Evolutionary conservation across 129 eudicot genomes (phyloP).

Genomic region (Chrysanthemum makinoi): DNA sequence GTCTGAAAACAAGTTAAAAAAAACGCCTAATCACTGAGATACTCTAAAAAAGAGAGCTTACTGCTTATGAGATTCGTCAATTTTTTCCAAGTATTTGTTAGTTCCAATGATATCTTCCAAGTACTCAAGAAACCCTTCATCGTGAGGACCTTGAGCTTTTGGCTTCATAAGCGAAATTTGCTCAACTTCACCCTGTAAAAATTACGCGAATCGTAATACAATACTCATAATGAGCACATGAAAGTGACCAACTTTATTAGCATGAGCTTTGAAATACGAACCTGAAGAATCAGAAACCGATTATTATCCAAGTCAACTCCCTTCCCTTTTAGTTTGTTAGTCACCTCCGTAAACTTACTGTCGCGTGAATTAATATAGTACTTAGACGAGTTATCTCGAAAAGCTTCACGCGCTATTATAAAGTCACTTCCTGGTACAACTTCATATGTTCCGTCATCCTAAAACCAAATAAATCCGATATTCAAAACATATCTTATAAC

Average conservation of each 20-base stretch:
- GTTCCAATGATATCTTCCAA: conserved; percentile 97
- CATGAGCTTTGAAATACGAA: conserved; percentile 13
- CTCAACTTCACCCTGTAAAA: conserved; percentile 89
- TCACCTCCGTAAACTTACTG: conserved; percentile 87
- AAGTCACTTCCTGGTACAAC: conserved; percentile 89
- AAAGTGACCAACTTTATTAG: neutral
- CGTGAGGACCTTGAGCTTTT: conserved; percentile 46
- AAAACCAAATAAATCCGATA: conserved; percentile 6
- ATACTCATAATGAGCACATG: neutral
- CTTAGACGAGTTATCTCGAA: conserved; percentile 78
- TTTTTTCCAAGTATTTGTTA: conserved; percentile 80
- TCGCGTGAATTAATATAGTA: conserved; percentile 69
- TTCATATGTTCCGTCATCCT: conserved; percentile 84
- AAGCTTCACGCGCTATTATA: conserved; percentile 76
- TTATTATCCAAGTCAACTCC: conserved; percentile 96
- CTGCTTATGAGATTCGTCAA: conserved; percentile 84
- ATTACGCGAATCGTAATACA: neutral
- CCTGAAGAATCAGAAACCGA: conserved; percentile 97
- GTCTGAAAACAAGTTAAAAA: neutral
- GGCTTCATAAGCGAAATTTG: conserved; percentile 98
- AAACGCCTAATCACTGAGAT: neutral
- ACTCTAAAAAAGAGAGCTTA: conserved; percentile 34
- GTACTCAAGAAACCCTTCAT: conserved; percentile 96
- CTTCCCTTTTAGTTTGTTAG: conserved; percentile 78
- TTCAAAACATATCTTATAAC: neutral